phyloP scores from a whole-genome alignment of 768 basidiomycete species.

The Myochromella boudieri region DNA sequence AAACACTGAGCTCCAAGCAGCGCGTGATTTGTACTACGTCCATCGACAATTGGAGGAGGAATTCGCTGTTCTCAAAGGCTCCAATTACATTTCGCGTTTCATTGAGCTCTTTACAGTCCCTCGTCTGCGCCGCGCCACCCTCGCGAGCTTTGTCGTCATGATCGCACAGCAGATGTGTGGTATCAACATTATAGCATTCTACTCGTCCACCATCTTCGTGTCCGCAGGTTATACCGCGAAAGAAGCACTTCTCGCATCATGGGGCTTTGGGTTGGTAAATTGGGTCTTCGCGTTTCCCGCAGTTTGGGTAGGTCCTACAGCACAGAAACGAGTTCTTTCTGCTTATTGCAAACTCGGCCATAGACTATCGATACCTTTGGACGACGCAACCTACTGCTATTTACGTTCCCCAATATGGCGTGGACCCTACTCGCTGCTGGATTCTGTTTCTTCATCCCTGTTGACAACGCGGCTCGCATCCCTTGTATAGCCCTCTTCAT shows the following conservation, averaged over 20 bases:
- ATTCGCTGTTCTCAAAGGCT: slow-evolving; percentile 51
- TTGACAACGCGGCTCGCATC: slow-evolving; percentile 33
- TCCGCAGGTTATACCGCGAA: slow-evolving; percentile 53
- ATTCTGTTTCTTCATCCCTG: slow-evolving; percentile 61
- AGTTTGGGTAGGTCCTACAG: slow-evolving; percentile 43
- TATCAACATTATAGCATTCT: slow-evolving; percentile 79
- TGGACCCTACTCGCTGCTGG: slow-evolving; percentile 74
- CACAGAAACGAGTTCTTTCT: too few relatives aligned
- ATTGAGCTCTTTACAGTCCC: slow-evolving; percentile 75
- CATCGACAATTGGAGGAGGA: slow-evolving; percentile 71
- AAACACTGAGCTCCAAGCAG: slow-evolving; percentile 70
- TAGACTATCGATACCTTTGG: slow-evolving; percentile 74
- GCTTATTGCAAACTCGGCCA: too few relatives aligned
- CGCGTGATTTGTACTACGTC: slow-evolving; percentile 77
- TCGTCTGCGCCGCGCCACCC: slow-evolving; percentile 52
- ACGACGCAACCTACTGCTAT: slow-evolving; percentile 71
- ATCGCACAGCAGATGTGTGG: slow-evolving; percentile 85
- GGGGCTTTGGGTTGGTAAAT: slow-evolving; percentile 68
- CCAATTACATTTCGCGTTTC: slow-evolving; percentile 47
- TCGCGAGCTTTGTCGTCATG: slow-evolving; percentile 54
- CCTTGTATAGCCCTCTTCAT: slow-evolving; percentile 42
- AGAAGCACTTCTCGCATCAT: slow-evolving; percentile 61
- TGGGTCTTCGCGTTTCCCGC: slow-evolving; percentile 69
- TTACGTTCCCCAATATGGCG: slow-evolving; percentile 83
- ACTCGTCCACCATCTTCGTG: slow-evolving; percentile 75